phyloP scores from a whole-genome alignment of 371 early-diverging fungal species.

The Mucor indicus region DNA sequence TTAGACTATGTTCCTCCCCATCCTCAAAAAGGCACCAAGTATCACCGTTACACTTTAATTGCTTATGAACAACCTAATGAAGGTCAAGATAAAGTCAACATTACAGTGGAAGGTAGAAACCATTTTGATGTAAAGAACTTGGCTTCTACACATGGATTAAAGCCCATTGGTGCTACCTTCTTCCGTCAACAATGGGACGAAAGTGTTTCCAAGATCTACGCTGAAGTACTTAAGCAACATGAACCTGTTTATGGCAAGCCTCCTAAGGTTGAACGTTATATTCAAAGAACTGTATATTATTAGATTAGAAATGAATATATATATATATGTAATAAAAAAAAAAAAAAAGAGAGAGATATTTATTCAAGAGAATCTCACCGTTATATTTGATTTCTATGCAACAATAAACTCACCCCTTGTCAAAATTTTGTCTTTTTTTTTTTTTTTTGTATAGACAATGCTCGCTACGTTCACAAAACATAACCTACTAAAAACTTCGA shows the following conservation, averaged over 20 bases:
- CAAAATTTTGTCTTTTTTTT: too few relatives aligned
- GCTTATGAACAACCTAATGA: constrained; percentile 67
- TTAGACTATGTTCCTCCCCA: constrained; percentile 78
- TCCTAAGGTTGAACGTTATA: constrained; percentile 48
- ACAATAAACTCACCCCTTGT: not conserved
- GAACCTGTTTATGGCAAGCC: constrained; percentile 63
- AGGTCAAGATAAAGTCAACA: constrained; percentile 49
- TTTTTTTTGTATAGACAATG: not conserved
- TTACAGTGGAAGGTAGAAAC: constrained; percentile 42
- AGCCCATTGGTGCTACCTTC: constrained; percentile 61
- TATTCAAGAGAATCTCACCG: too few relatives aligned
- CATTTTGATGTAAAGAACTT: constrained; percentile 49
- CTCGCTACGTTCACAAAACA: too few relatives aligned
- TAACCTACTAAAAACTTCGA: too few relatives aligned
- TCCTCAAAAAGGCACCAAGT: constrained; percentile 77
- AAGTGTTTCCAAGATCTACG: constrained; percentile 66
- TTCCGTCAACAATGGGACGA: constrained; percentile 78
- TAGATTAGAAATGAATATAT: too few relatives aligned
- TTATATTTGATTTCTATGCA: not conserved
- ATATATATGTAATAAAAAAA: not conserved
- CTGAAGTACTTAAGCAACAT: constrained; percentile 49
- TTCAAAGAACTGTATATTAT: constrained; percentile 53
- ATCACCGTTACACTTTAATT: constrained; percentile 75
- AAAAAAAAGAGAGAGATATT: too few relatives aligned
- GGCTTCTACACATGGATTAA: constrained; percentile 43